phyloP scores from a whole-genome alignment of 352 stramenopile genomes.

The Globisporangium solare region DNA sequence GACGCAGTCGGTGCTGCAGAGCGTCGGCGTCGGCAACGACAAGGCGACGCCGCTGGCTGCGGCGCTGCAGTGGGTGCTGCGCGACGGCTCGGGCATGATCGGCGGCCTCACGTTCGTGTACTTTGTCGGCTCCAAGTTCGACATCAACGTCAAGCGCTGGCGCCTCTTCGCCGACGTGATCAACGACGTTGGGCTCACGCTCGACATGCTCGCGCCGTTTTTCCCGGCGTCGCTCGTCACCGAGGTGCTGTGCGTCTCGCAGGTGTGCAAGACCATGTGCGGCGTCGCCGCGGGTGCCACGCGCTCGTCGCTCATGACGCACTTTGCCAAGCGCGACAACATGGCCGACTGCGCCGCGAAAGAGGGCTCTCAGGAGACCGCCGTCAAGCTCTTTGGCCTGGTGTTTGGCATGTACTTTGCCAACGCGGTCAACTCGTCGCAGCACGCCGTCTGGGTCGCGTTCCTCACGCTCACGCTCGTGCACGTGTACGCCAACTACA shows the following conservation, averaged over 20 bases:
- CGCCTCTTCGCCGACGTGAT: constrained; percentile 95
- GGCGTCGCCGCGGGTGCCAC: constrained; percentile 92
- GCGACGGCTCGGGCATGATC: constrained; percentile 82
- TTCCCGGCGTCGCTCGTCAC: constrained; percentile 60
- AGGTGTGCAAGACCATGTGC: constrained; percentile 93
- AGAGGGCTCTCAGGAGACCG: constrained; percentile 95
- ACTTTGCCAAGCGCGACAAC: constrained; percentile 85
- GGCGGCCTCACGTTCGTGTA: constrained; percentile 94
- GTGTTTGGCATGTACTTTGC: constrained; percentile 85
- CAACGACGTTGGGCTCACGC: constrained; percentile 93
- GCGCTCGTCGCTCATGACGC: constrained; percentile 88
- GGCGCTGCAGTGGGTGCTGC: constrained; percentile 73
- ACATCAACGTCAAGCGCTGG: constrained; percentile 95
- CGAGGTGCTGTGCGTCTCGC: constrained; percentile 78
- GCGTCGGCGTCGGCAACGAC: constrained; percentile 90
- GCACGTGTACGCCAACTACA: constrained; percentile 94
- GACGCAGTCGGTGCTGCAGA: constrained; percentile 91
- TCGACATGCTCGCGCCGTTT: constrained; percentile 81
- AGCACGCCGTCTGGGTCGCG: constrained; percentile 77
- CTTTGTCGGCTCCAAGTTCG: constrained; percentile 84
- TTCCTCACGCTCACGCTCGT: constrained; percentile 91
- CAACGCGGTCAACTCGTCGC: constrained; percentile 63
- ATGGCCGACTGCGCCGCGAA: constrained; percentile 93
- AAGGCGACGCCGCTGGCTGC: constrained; percentile 63
- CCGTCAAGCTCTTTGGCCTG: constrained; percentile 93